phyloP scores from a whole-genome alignment of 2,329 filamentous ascomycete species.

The Stemphylium vesicarium region DNA sequence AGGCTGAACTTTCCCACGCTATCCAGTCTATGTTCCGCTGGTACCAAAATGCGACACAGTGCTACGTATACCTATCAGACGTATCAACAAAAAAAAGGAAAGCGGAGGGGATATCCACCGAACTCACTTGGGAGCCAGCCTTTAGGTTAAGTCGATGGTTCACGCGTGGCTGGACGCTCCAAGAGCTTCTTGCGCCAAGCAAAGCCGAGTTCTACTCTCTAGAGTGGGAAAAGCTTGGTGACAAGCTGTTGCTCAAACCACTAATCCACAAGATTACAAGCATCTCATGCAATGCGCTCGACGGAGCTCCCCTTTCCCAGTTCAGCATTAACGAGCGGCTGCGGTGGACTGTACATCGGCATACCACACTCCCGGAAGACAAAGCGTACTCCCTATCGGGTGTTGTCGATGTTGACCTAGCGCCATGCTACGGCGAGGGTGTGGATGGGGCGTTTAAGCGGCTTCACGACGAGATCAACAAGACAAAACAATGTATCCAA shows the following conservation, averaged over 20 bases:
- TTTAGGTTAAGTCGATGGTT: slow-evolving; percentile 1
- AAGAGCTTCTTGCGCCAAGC: slow-evolving; percentile 5
- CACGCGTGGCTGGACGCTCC: slow-evolving; percentile 2
- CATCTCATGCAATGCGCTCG: not conserved
- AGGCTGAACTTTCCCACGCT: not conserved
- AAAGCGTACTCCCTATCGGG: not conserved
- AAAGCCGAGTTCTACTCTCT: not conserved
- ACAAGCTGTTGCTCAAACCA: not conserved
- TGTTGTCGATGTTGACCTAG: not conserved
- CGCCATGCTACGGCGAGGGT: not conserved
- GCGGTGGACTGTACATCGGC: not conserved
- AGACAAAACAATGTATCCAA: not conserved
- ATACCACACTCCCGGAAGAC: not conserved
- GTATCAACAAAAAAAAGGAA: not conserved
- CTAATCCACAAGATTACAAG: not conserved
- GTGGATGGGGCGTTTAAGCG: not conserved
- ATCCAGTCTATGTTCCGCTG: slow-evolving; percentile 4
- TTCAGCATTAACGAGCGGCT: slow-evolving; percentile 1
- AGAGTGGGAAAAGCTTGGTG: not conserved
- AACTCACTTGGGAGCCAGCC: not conserved
- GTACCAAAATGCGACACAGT: not conserved
- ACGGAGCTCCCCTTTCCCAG: not conserved
- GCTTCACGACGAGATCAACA: not conserved
- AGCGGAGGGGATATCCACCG: not conserved
- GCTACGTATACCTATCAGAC: slow-evolving; percentile 1